Base-by-base conservation (phyloP, 331 rosid species). In the Malus hybrid region DNA sequence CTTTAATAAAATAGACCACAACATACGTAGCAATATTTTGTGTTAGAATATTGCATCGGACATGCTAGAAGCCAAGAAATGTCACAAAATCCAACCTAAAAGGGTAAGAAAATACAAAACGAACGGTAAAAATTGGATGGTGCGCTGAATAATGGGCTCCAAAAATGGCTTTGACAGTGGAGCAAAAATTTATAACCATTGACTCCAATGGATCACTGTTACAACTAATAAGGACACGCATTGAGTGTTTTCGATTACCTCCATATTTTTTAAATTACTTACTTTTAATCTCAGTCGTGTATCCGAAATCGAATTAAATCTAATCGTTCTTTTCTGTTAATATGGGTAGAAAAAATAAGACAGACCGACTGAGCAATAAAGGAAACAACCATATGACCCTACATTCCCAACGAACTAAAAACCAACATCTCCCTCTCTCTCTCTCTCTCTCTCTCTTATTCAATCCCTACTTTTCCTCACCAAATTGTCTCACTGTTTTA, bases 381-480 rank as follows among this genome's bases (percentile, higher is more conserved):
- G 13, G 8, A 55, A 55, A 55, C 60, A 11, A n/a, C 59, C 24
- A 32, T 36, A 13, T 48, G 83, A 74, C 82, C 85, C 86, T 57
- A 74, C 83, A 28, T 64, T 48, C 73, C 63, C 72, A 70, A 82
- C 86, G 78, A 80, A 79, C 57, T 31, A 27, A 55, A 73, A 44
- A 22, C 75, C 75, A 82, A 78, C 82, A 80, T 78, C 77, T 82
- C 76, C 29, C 77, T 68, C 57, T 5, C 44, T 73, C 44, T 78
- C 77, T 82, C 76, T 28, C 77, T 68, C 57, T 5, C 57, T 15
- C 72, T 63, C 52, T 28, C 14, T 69, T 73, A 10, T 57, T 78
- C 27, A 63, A 36, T 71, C n/a, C 65, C 66, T 54, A 54, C 65
- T 72, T 72, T 73, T 16, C 59, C 70, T 61, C 72, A 78, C 82